These are phyloP conservation scores for Clitopilus hobsonii DNA, from an alignment of 768 basidiomycete species.

Conservation along the genomic window DNA sequence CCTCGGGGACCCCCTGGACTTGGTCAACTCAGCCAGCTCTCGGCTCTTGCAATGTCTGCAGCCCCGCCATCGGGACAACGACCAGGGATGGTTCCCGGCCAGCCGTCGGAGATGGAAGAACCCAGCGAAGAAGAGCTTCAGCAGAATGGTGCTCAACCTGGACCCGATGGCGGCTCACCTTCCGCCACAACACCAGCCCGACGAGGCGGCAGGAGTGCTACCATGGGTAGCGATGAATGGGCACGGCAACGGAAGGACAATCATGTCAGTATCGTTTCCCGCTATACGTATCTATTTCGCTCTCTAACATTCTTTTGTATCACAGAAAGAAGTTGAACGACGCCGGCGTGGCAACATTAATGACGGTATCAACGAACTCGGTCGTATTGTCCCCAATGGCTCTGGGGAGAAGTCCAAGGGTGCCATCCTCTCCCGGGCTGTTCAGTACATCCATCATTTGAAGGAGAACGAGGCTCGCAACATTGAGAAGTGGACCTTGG, in stretches of 20 bases:
- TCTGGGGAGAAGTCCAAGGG: constrained; percentile 89
- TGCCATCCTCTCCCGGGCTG: constrained; percentile 81
- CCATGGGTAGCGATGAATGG: constrained; percentile 78
- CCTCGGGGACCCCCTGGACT: constrained; percentile 64
- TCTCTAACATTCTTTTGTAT: neutral
- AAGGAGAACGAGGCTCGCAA: constrained; percentile 89
- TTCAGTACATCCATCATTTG: constrained; percentile 87
- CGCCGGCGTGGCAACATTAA: constrained; percentile 94
- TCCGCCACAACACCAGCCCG: constrained; percentile 15
- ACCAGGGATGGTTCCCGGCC: constrained; percentile 12
- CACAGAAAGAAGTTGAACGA: constrained; percentile 96
- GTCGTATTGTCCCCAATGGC: constrained; percentile 82
- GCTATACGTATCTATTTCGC: neutral
- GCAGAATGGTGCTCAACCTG: constrained; percentile 6
- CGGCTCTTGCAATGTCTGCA: constrained; percentile 47
- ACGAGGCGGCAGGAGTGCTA: constrained; percentile 50
- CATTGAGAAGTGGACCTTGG: constrained; percentile 91
- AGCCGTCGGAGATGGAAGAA: constrained; percentile 17
- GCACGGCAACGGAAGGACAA: constrained; percentile 77
- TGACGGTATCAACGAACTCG: constrained; percentile 91
- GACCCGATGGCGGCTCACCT: constrained; percentile 8
- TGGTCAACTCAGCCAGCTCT: constrained; percentile 57
- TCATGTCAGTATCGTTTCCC: constrained; percentile 46
- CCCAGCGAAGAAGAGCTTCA: constrained; percentile 21
- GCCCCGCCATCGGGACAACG: constrained; percentile 18